Evolutionary conservation across 306 rosid genomes (phyloP).

Genomic region (Quercus robur): DNA sequence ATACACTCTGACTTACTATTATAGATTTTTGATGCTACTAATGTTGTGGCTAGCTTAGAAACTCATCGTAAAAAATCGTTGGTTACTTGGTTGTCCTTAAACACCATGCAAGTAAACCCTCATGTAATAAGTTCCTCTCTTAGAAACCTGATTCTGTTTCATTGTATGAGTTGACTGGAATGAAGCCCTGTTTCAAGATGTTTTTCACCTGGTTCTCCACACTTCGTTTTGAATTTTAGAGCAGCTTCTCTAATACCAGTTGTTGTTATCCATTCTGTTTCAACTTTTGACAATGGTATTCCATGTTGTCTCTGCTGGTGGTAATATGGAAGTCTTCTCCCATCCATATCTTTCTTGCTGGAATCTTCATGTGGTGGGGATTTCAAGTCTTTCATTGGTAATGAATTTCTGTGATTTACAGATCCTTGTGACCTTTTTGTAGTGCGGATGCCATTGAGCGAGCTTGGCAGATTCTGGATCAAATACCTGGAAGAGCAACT

Average conservation of each 20-base stretch:
- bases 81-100: too few relatives aligned
- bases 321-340: too few relatives aligned
- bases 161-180: not conserved
- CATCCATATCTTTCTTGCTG: too few relatives aligned
- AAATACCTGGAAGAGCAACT: slow-evolving; percentile 89
- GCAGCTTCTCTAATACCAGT: not conserved
- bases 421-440: slow-evolving; percentile 24
- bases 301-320: too few relatives aligned
- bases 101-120: too few relatives aligned
- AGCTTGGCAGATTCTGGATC: slow-evolving; percentile 79
- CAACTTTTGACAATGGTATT: too few relatives aligned
- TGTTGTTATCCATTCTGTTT: not conserved
- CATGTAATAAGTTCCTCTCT: not conserved
- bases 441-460: slow-evolving; percentile 74
- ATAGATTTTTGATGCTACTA: not conserved
- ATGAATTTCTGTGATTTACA: not conserved
- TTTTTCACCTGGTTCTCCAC: not conserved
- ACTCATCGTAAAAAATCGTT: too few relatives aligned
- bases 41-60: not conserved
- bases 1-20: not conserved
- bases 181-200: not conserved
- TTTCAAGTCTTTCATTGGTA: not conserved
- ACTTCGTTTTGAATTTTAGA: not conserved
- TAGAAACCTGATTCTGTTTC: not conserved
- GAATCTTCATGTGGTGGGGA: not conserved